These are phyloP conservation scores for Durotheca rogersii DNA, from an alignment of 495 filamentous ascomycete genomes.

Conservation along the genomic window DNA sequence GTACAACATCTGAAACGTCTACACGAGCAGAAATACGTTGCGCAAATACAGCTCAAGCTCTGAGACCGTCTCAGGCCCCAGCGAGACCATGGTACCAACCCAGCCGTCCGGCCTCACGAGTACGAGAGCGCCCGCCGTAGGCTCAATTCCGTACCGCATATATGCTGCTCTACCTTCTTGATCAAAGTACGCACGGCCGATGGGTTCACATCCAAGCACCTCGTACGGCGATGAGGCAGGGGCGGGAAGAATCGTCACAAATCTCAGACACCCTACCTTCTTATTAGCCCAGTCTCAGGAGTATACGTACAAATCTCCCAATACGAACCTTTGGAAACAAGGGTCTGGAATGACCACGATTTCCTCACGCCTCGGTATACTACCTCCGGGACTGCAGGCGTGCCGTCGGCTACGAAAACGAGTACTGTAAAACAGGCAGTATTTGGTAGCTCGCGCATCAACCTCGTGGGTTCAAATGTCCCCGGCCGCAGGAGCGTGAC, in stretches of 20 bases:
- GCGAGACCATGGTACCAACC: conserved; percentile 38
- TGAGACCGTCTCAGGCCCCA: conserved; percentile 14
- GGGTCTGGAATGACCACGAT: conserved; percentile 1
- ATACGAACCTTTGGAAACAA: conserved; percentile 4
- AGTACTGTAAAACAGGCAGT: conserved; percentile 38
- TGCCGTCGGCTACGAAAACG: conserved; percentile 37
- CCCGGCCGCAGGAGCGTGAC: conserved; percentile 43
- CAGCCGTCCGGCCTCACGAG: conserved; percentile 50
- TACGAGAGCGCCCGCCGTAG: conserved; percentile 37
- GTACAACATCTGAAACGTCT: background rate
- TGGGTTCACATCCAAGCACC: conserved; percentile 36
- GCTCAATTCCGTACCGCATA: conserved; percentile 38
- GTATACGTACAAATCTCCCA: too few relatives aligned
- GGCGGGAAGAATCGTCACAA: conserved; percentile 39
- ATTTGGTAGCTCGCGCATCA: conserved; percentile 45
- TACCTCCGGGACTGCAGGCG: conserved; percentile 16
- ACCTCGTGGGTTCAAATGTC: conserved; percentile 43
- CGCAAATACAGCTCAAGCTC: conserved; percentile 40
- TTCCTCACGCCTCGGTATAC: background rate
- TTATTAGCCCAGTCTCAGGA: background rate
- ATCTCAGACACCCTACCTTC: conserved; percentile 26
- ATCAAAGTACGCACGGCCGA: conserved; percentile 45
- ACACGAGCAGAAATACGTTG: background rate
- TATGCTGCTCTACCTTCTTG: conserved; percentile 32
- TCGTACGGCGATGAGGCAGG: conserved; percentile 42